Base-by-base conservation (phyloP, 768 basidiomycete species). In the Termitomyces sp. region DNA sequence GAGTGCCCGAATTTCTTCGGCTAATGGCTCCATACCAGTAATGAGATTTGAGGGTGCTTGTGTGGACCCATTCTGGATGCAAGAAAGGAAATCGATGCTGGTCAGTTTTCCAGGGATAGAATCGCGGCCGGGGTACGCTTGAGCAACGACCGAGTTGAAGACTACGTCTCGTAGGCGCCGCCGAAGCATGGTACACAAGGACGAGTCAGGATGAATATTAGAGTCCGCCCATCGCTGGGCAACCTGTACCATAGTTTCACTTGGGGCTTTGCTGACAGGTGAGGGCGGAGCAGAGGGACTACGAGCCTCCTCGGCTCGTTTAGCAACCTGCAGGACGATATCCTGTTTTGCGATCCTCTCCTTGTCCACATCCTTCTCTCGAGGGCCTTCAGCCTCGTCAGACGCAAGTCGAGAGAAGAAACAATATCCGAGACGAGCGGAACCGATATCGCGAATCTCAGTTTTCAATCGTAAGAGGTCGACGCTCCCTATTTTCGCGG, bases 271-370 rank as follows among this genome's bases (percentile, higher is more conserved):
- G 39, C 65, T 54, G 44, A 71, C 60, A n/a, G 69, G 64, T 36
- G 69, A 65, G 15, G 68, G 70, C 33, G 65, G 58, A 3, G 63
- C 53, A 44, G 53, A 59, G 59, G 64, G 60, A 45, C 60, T 57
- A 42, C 70, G 71, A 16, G 77, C 72, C 59, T 82, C 79, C 47
- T 76, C 79, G 22, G 88, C 89, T 44, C 88, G 83, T 67, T 80
- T 81, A 5, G 88, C 87, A 49, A 94, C 75, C 68, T 94, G 92
- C 51, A 94, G 72, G 20, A 88, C 82, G 58, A 92, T 79, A 62
- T 85, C 87, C 60, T 81, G 78, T 68, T 84, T 84, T 56, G 80
- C 76, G 49, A 67, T 68, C 57, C 74, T 75, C 81, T 86, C 84
- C 61, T 77, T 77, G 60, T 80, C 80, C 58, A 68, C 61, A 57